Conservation (phyloP, 2,329 filamentous ascomycete species). For the Zalaria sp. region DNA sequence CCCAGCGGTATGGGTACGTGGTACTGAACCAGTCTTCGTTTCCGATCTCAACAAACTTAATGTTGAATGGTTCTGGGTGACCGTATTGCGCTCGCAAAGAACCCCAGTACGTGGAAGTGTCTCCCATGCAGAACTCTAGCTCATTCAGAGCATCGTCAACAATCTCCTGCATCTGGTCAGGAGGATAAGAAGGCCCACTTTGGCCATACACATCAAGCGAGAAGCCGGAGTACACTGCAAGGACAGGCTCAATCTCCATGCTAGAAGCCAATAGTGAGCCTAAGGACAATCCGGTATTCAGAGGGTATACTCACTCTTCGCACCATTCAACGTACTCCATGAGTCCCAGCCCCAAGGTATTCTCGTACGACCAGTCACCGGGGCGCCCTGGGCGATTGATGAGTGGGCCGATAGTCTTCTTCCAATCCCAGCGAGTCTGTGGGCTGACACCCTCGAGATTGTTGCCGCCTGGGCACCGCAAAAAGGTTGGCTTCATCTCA, state of each 20-base stretch:
- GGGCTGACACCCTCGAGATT: slow-evolving; percentile 30
- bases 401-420: slow-evolving; percentile 35
- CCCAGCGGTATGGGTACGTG: slow-evolving; percentile 34
- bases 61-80: slow-evolving; percentile 44
- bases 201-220: slow-evolving; percentile 26
- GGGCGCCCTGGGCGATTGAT: slow-evolving; percentile 31
- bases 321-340: slow-evolving; percentile 47
- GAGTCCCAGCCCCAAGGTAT: slow-evolving; percentile 46
- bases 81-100: slow-evolving; percentile 42
- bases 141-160: slow-evolving; percentile 47
- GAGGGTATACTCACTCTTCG: slow-evolving; percentile 8
- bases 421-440: slow-evolving; percentile 33
- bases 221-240: slow-evolving; percentile 43
- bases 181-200: slow-evolving; percentile 20
- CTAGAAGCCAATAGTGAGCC: slow-evolving; percentile 18
- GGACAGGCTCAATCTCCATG: slow-evolving; percentile 38
- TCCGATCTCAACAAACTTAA: slow-evolving; percentile 49
- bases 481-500: slow-evolving; percentile 29
- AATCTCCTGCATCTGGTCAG: slow-evolving; percentile 21
- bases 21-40: slow-evolving; percentile 46
- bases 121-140: slow-evolving; percentile 46
- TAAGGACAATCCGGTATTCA: too few relatives aligned
- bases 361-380: slow-evolving; percentile 42
- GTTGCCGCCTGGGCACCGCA: slow-evolving; percentile 39
- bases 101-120: slow-evolving; percentile 39